Evolutionary conservation across 2,329 filamentous ascomycete genomes (phyloP).

Genomic region (Orbilia ellipsospora): DNA sequence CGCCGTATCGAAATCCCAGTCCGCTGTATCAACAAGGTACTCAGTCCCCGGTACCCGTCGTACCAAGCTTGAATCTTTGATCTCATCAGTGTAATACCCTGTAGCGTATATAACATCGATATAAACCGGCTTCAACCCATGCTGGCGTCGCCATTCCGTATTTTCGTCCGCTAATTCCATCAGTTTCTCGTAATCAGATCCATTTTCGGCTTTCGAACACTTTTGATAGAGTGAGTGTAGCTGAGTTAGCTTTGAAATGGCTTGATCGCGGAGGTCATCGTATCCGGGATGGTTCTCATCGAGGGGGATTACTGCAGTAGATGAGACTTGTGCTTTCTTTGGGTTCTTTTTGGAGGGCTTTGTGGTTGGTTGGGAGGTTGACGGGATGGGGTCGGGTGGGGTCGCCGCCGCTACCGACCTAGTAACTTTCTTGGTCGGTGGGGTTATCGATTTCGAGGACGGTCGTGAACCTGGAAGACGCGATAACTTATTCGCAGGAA

Average conservation of each 20-base stretch:
- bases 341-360: constrained; percentile 11
- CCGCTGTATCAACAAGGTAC: constrained; percentile 46
- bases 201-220: constrained; percentile 19
- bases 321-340: constrained; percentile 22
- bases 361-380: neutral
- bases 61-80: constrained; percentile 37
- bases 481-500: constrained; percentile 31
- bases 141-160: constrained; percentile 43
- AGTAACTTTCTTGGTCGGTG: constrained; percentile 9
- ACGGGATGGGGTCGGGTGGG: neutral
- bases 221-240: constrained; percentile 45
- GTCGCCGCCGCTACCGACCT: constrained; percentile 13
- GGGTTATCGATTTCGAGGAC: constrained; percentile 17
- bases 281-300: constrained; percentile 53
- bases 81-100: constrained; percentile 42
- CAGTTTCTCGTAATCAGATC: constrained; percentile 40
- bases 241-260: constrained; percentile 46
- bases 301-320: constrained; percentile 33
- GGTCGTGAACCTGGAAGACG: constrained; percentile 16
- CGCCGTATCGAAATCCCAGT: constrained; percentile 52
- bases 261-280: constrained; percentile 51
- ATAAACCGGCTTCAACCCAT: constrained; percentile 43
- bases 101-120: constrained; percentile 49
- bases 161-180: constrained; percentile 42
- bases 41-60: constrained; percentile 41